A percentile compares a stretch with the other conserved stretches of the same genome.
phyloP scores from a whole-genome alignment of 139 green algal species.

The Desmodesmus armatus region DNA sequence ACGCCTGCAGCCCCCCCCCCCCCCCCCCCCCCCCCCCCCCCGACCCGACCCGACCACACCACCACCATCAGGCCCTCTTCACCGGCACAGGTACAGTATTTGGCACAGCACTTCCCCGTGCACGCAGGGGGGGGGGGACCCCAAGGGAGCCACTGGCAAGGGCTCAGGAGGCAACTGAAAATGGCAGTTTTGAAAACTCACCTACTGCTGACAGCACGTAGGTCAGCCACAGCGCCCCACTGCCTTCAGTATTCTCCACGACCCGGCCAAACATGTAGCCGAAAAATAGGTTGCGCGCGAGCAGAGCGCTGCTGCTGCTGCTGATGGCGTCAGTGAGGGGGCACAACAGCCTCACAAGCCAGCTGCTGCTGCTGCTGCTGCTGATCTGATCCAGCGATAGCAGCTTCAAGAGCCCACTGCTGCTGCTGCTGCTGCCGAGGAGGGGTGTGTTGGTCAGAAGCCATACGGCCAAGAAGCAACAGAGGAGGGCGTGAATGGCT shows the following conservation, averaged over 20 bases:
- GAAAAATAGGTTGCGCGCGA: slow-evolving; percentile 46
- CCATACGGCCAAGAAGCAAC: background rate
- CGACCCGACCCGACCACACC: too few species aligned
- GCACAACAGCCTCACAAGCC: background rate
- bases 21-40: too few species aligned
- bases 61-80: too few species aligned
- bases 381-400: slow-evolving; percentile 17
- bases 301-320: slow-evolving; percentile 13
- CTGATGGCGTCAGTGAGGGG: background rate
- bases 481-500: slow-evolving; percentile 35
- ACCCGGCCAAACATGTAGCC: slow-evolving; percentile 48
- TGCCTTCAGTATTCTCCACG: slow-evolving; percentile 40
- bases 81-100: too few species aligned
- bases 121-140: too few species aligned
- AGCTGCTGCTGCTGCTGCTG: background rate
- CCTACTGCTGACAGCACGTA: slow-evolving; percentile 21
- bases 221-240: slow-evolving; percentile 31
- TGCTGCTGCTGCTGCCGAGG: background rate
- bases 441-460: background rate
- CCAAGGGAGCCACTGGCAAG: too few species aligned
- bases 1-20: too few species aligned
- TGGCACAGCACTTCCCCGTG: too few species aligned
- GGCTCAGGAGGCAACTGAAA: background rate
- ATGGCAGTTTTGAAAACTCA: background rate
- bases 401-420: background rate